Base-by-base conservation (phyloP, 306 rosid species). In the Amphicarpaea edgeworthii region DNA sequence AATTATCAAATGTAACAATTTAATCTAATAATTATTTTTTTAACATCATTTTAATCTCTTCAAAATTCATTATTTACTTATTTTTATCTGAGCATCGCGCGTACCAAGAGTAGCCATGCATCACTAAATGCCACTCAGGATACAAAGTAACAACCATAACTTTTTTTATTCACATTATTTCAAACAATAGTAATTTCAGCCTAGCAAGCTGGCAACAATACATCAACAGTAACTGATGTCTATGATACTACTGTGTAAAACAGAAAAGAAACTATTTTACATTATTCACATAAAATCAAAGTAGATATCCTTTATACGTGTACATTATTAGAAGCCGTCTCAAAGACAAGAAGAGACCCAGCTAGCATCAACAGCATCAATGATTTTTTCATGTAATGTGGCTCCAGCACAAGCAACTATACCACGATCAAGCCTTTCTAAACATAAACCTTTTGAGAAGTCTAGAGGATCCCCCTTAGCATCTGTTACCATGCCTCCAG, bases 401-500 rank as follows among this genome's bases (percentile, higher is more conserved):
- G 91, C 72, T 81, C 97, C 97, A 73, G 93, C 82, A 68, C 87
- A 90, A 43, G 92, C 97, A 65, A 95, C 83, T n/a, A 95, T 87
- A 20, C 99, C 97, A 32, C 97, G 89, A 54, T 95, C 99, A 66
- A 95, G 86, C 24, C 93, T 93, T 90, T 90, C 92, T 32, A 95
- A 80, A 70, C 81, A 71, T 61, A 87, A 73, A 7, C 99, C 97
- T 38, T 83, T 86, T 7, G 96, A 87, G 84, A 95, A 95, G 78
- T 92, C 86, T 41, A 95, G 82, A 1, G 90, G 88, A 68, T 81
- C 23, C n/a, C 99, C 97, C 41, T 91, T 38, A 10, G 89, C 93
- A 62, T 95, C 99, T 8, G 97, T 89, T 43, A 92, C 97, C 65
- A 83, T 83, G 3, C 99, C 97, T 28, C 99, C 99, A 3, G 99